Percentiles rank a stretch among this genome's conserved stretches.
Evolutionary conservation across 176 grass and related monocot species (phyloP).

Genomic region (Hordeum vulgare): MorexV3_pseudomolecules_assembly NC_058518.1:482272117-482272616

Average conservation of each 20-base stretch:
- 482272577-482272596: not conserved
- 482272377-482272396: constrained; percentile 99
- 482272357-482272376: constrained; percentile 98
- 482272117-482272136: constrained; percentile 30
- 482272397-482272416: constrained; percentile 99
- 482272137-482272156: not conserved
- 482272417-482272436: constrained; percentile 87
- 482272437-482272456: constrained; percentile 79
- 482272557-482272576: not conserved
- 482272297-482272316: constrained; percentile 4
- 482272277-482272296: constrained; percentile 12
- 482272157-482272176: constrained; percentile 10
- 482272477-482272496: constrained; percentile 94
- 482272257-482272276: constrained; percentile 76
- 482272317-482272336: not conserved
- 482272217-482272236: constrained; percentile 95
- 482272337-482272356: constrained; percentile 51
- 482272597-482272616: not conserved
- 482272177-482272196: constrained; percentile 42
- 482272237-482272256: constrained; percentile 97
- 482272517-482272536: constrained; percentile 2
- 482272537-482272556: constrained; percentile 10
- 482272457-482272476: constrained; percentile 99
- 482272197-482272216: constrained; percentile 99
- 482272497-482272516: constrained; percentile 10